phyloP scores from a whole-genome alignment of 192 early-diverging fungal species.

The Rhizoclosmatium sp. region DNA sequence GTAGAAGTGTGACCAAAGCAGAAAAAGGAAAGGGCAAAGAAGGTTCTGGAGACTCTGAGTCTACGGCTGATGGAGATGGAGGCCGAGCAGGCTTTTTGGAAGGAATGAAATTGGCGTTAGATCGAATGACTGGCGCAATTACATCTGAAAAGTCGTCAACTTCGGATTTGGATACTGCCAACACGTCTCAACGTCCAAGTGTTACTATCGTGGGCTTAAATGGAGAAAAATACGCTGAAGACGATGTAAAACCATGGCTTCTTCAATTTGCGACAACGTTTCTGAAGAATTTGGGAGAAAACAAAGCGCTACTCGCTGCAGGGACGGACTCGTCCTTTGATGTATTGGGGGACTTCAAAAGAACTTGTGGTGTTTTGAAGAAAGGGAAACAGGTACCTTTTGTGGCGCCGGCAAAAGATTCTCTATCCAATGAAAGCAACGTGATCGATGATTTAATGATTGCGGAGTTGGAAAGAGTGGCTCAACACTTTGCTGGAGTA shows the following conservation, averaged over 20 bases:
- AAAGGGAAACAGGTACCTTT: neutral
- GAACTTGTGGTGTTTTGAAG: neutral
- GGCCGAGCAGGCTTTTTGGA: slow-evolving; percentile 8
- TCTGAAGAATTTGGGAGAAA: slow-evolving; percentile 19
- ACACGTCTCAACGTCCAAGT: neutral
- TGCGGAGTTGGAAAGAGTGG: slow-evolving; percentile 28
- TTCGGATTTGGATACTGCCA: neutral
- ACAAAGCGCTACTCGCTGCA: neutral
- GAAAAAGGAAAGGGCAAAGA: neutral
- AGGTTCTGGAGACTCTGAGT: neutral
- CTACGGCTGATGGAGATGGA: neutral
- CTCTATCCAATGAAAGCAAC: neutral
- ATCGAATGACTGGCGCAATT: slow-evolving; percentile 33
- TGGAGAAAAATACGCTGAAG: slow-evolving; percentile 36
- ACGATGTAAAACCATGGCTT: slow-evolving; percentile 43
- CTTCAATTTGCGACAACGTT: slow-evolving; percentile 17
- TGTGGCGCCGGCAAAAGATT: neutral
- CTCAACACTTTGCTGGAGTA: slow-evolving; percentile 45
- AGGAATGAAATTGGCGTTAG: slow-evolving; percentile 45
- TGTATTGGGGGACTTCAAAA: slow-evolving; percentile 22
- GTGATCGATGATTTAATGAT: slow-evolving; percentile 29
- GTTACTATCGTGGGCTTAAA: slow-evolving; percentile 38
- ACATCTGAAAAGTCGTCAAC: neutral
- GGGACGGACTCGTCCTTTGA: slow-evolving; percentile 24
- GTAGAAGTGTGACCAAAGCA: neutral